phyloP scores from a whole-genome alignment of 805 yeast genomes.

The Hanseniaspora singularis region DNA sequence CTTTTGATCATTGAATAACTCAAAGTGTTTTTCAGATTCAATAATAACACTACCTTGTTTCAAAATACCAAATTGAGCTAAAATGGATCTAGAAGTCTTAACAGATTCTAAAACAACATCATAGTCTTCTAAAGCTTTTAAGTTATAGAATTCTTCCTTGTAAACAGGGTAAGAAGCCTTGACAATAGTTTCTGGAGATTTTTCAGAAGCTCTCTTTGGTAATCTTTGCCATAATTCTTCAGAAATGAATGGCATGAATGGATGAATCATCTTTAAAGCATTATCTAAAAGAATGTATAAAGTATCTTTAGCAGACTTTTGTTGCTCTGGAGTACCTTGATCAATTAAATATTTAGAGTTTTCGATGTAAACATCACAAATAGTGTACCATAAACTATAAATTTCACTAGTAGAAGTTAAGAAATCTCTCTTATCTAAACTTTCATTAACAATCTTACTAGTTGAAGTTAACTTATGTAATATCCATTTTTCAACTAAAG shows the following conservation, averaged over 20 bases:
- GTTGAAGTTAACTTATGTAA: slow-evolving; percentile 70
- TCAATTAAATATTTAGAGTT: slow-evolving; percentile 85
- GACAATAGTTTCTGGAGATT: slow-evolving; percentile 50
- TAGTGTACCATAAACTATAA: slow-evolving; percentile 88
- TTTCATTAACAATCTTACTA: slow-evolving; percentile 48
- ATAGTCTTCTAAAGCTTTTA: slow-evolving; percentile 58
- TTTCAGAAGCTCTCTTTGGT: slow-evolving; percentile 71
- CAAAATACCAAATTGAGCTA: slow-evolving; percentile 78
- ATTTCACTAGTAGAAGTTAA: slow-evolving; percentile 74
- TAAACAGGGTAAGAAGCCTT: slow-evolving; percentile 70
- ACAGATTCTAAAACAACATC: slow-evolving; percentile 76
- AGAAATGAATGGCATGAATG: slow-evolving; percentile 94
- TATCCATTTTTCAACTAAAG: slow-evolving; percentile 94
- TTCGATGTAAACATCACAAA: slow-evolving; percentile 97
- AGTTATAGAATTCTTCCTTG: slow-evolving; percentile 48
- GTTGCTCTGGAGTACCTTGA: slow-evolving; percentile 79
- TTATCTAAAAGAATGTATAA: slow-evolving; percentile 85
- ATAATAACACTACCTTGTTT: slow-evolving; percentile 80
- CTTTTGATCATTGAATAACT: slow-evolving; percentile 55
- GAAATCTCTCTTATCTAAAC: slow-evolving; percentile 78
- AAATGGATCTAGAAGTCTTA: slow-evolving; percentile 80
- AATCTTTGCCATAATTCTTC: slow-evolving; percentile 99
- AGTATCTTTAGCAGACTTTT: slow-evolving; percentile 85
- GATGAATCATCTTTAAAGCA: slow-evolving; percentile 84
- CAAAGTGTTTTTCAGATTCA: slow-evolving; percentile 45